Base-by-base conservation (phyloP, 495 filamentous ascomycete species). In the Bathelium albidoporum region DNA sequence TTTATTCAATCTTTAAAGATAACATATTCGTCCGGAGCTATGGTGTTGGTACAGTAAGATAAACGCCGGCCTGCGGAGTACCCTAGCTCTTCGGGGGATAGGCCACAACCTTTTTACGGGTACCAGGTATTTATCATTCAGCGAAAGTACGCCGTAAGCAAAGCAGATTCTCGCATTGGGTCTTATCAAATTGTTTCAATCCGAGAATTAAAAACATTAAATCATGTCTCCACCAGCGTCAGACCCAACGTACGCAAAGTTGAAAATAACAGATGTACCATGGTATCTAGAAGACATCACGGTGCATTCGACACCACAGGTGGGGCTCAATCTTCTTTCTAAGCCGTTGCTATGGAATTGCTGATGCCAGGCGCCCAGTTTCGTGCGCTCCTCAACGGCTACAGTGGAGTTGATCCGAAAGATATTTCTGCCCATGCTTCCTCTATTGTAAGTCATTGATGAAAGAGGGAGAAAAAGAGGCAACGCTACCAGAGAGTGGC, bases 161-260 rank as follows among this genome's bases (percentile, higher is more conserved):
- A 39, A 5, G 34, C 14, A 39, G 14, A 39, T 39, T 5, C 14
- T 39, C 34, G 5, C 5, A 14, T 14, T 39, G 34, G 34, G 34
- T 39, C 34, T 39, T 39, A 39, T n/a, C n/a, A n/a, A n/a, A n/a
- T n/a, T n/a, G n/a, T n/a, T n/a, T n/a, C n/a, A n/a, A n/a, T n/a
- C n/a, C n/a, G n/a, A n/a, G n/a, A n/a, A n/a, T n/a, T n/a, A n/a
- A 14, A 39, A 39, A 39, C 34, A 39, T 39, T 39, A 5, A 5
- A 39, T 39, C 34, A 39, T 39, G 79, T 16, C 65, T 65, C 65
- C 14, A 22, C 11, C 44, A 16, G 9, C 14, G 20, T 49, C 44
- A 16, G 44, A 49, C 1, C 18, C 44, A 22, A 16, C 18, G 44
- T 20, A 20, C 20, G 44, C 9, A 49, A 49, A 49, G 36, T 41